Evolutionary conservation across 2,329 filamentous ascomycete genomes (phyloP).

Genomic region (Graphilbum fragrans): DNA sequence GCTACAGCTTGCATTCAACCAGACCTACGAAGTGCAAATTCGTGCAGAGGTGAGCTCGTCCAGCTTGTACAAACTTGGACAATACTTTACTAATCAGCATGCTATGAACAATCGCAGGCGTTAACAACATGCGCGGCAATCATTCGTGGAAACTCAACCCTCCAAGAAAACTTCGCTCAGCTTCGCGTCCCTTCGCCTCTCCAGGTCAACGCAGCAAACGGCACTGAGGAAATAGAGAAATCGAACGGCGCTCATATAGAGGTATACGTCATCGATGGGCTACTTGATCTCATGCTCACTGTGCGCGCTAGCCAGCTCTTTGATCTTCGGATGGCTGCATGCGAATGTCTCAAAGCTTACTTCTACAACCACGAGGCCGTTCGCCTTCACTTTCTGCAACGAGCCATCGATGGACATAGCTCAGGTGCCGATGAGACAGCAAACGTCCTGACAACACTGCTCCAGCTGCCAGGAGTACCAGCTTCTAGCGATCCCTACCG

Average conservation of each 20-base stretch:
- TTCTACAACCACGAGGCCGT: constrained; percentile 73
- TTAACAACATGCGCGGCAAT: constrained; percentile 77
- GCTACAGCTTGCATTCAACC: constrained; percentile 71
- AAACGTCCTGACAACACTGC: constrained; percentile 75
- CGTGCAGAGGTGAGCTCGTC: constrained; percentile 55
- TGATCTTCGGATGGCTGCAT: constrained; percentile 72
- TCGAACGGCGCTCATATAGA: constrained; percentile 38
- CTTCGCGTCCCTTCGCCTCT: constrained; percentile 60
- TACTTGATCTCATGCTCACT: constrained; percentile 71
- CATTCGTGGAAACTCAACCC: constrained; percentile 63
- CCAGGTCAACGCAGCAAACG: constrained; percentile 16
- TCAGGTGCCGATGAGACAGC: constrained; percentile 69
- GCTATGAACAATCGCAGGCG: constrained; percentile 36
- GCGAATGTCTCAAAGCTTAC: constrained; percentile 87
- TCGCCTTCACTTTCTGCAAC: constrained; percentile 69
- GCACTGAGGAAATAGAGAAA: constrained; percentile 8
- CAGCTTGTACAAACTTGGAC: neutral
- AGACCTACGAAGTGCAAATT: constrained; percentile 60
- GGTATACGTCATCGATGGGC: constrained; percentile 85
- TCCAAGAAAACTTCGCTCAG: constrained; percentile 86
- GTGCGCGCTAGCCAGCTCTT: constrained; percentile 55
- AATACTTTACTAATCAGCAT: neutral
- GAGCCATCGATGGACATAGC: constrained; percentile 79
- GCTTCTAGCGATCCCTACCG: constrained; percentile 70
- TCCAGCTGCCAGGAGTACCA: constrained; percentile 51